These are phyloP conservation scores for Chalciporus sp. DNA, from an alignment of 1,284 basidiomycete species.

Conservation along the genomic window DNA sequence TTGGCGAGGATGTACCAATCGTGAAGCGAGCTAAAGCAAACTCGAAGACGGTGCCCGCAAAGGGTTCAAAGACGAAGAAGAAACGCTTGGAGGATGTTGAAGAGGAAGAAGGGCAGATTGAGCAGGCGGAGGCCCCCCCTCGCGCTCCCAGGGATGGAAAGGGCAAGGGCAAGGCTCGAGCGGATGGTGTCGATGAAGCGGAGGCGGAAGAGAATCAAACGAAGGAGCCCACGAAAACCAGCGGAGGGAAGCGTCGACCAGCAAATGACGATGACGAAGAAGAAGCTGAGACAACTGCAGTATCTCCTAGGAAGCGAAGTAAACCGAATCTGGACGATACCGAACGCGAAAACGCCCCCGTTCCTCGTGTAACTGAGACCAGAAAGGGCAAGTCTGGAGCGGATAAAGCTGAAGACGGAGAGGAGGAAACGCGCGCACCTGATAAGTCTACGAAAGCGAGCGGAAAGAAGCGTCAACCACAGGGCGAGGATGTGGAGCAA, in stretches of 20 bases:
- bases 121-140: neutral
- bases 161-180: neutral
- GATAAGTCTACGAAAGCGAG: neutral
- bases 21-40: neutral
- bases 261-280: slow-evolving; percentile 4
- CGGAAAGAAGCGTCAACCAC: neutral
- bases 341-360: neutral
- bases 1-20: slow-evolving; percentile 5
- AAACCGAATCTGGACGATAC: neutral
- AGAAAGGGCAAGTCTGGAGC: neutral
- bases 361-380: neutral
- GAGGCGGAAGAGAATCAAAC: neutral
- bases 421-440: slow-evolving; percentile 1
- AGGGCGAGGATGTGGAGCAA: neutral
- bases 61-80: slow-evolving; percentile 6
- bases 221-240: neutral
- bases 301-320: slow-evolving; percentile 13
- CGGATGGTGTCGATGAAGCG: neutral
- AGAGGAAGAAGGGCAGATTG: neutral
- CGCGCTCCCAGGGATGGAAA: neutral
- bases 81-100: neutral
- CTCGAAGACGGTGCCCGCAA: neutral
- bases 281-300: neutral
- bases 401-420: neutral
- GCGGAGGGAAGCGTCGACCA: slow-evolving; percentile 6